Evolutionary conservation across 1,139 yeast genomes (phyloP), one percentile per base, ranked within the genome.

Genomic region (Candida sp.): DNA sequence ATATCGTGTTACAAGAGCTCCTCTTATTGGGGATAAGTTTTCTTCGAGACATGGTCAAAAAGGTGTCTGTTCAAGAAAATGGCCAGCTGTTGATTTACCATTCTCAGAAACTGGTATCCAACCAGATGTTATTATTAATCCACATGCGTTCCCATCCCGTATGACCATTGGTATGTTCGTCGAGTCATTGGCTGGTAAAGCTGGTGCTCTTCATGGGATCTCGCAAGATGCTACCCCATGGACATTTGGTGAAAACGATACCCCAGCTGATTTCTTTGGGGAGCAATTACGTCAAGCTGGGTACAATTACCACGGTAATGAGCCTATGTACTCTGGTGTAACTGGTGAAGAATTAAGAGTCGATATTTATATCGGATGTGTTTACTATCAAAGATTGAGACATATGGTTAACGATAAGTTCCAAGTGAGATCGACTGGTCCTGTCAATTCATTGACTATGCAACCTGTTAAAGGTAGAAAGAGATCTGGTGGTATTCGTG

Each of bases 141-240:
- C 99, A 4, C 99, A 93, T 64, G 99, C 98, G 53, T 93, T 93
- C 91, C 99, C 99, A 54, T 91, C 98, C 43, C 95, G 99, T 77
- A 93, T 93, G 99, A 93, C 99, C 22, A 93, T 93, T 67, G 99
- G 99, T 73, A 93, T 93, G 99, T 93, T 93, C 71, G 98, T 93
- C 41, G 99, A 93, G 69, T 86, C 96, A 45, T 72, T 93, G 49
- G 99, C 99, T 12, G 99, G 99, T 59, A 93, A 93, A 66, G 95
- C 99, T 5, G 99, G 99, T 64, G 97, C 97, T 8, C 72, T 95
- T 60, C 99, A 93, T 57, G 99, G 99, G 58, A 84, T 90, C 60
- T 95, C 98, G 2, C 98, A 93, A 59, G 99, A 93, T 61, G 82
- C 96, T 35, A 93, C 99, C 0, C 99, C 99, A 39, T 93, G 97